Percentiles rank a stretch among this genome's conserved stretches.
phyloP scores from a whole-genome alignment of 1,284 basidiomycete genomes.

The Mrakiaceae sp. region DNA sequence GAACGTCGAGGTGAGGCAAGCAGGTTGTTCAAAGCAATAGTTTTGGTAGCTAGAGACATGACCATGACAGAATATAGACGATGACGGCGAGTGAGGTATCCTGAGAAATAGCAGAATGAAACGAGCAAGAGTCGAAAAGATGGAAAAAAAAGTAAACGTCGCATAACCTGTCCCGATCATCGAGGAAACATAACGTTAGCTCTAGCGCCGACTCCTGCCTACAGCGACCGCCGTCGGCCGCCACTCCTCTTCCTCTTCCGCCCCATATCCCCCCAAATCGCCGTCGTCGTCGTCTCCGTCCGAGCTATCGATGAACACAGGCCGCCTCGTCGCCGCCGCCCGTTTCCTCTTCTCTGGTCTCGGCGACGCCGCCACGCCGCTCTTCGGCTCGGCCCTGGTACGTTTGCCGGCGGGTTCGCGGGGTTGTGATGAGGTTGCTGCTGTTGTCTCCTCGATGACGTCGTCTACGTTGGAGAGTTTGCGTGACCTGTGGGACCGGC shows the following conservation, averaged over 20 bases:
- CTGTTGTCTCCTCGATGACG: background rate
- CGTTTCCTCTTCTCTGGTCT: background rate
- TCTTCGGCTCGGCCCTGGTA: background rate
- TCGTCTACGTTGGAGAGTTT: background rate
- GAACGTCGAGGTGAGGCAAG: too few species aligned
- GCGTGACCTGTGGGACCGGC: background rate
- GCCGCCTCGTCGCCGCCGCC: background rate
- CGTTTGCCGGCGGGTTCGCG: too few species aligned
- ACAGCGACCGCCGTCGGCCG: background rate
- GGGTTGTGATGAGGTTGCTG: background rate
- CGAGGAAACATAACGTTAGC: too few species aligned
- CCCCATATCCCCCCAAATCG: conserved; percentile 8
- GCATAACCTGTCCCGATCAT: too few species aligned
- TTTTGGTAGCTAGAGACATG: too few species aligned
- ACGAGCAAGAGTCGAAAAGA: too few species aligned
- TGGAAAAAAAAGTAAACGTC: too few species aligned
- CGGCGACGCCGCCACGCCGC: background rate
- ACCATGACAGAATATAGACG: too few species aligned
- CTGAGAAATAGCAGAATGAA: too few species aligned
- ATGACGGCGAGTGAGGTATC: too few species aligned
- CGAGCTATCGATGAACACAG: background rate
- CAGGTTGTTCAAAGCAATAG: too few species aligned
- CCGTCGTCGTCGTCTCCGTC: conserved; percentile 5
- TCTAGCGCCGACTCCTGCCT: too few species aligned
- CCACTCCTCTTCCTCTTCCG: conserved; percentile 4